phyloP scores from a whole-genome alignment of 192 early-diverging fungal genomes.

The Coemansia sp. region DNA sequence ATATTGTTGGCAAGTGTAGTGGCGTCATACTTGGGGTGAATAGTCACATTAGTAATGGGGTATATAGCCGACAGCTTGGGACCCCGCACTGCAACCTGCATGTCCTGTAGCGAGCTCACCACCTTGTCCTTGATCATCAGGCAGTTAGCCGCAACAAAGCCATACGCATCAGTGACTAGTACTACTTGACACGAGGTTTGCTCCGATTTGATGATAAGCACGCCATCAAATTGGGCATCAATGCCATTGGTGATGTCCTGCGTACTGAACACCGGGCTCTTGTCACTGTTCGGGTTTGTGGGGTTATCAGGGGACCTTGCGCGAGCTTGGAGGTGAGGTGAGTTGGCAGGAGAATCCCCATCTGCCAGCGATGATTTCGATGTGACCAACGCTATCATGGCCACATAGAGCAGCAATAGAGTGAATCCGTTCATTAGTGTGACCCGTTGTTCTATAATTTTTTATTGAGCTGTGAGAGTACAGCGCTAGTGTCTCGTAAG shows the following conservation, averaged over 20 bases:
- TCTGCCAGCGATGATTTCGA: background rate
- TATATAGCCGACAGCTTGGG: constrained; percentile 1
- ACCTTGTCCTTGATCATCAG: constrained; percentile 7
- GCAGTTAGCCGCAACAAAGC: constrained; percentile 33
- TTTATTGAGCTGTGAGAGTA: background rate
- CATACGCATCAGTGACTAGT: constrained; percentile 12
- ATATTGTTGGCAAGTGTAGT: constrained; percentile 40
- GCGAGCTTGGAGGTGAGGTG: background rate
- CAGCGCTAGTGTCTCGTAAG: background rate
- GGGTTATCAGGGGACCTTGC: background rate
- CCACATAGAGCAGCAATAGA: background rate
- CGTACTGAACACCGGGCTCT: background rate
- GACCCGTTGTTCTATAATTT: background rate
- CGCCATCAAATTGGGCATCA: constrained; percentile 16
- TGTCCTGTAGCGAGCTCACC: background rate
- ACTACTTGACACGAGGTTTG: constrained; percentile 33
- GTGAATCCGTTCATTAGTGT: background rate
- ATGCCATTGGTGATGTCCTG: background rate
- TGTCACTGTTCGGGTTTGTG: background rate
- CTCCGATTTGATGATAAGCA: constrained; percentile 19
- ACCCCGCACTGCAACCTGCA: constrained; percentile 24
- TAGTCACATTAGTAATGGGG: constrained; percentile 3
- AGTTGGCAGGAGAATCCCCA: background rate
- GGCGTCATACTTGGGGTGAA: constrained; percentile 24
- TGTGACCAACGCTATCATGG: background rate